Base-by-base conservation (phyloP, 345 rosid species). In the Melaleuca alternifolia region DNA sequence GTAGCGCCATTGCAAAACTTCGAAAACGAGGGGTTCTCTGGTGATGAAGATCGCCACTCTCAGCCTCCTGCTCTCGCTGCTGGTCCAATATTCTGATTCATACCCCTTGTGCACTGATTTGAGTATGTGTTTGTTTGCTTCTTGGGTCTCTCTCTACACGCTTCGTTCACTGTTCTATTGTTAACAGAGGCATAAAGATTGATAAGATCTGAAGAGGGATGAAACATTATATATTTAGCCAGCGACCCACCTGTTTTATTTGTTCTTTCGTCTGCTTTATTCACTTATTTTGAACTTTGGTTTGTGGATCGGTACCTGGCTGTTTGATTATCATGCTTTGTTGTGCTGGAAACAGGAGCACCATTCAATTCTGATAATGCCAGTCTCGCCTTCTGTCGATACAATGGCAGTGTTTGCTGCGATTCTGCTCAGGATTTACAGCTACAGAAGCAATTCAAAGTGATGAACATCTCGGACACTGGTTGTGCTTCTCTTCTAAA, bases 361-460 rank as follows among this genome's bases (percentile, higher is more conserved):
- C 99, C 99, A 0, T 37, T 92, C 85, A 83, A 71, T 90, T 83
- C 89, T 88, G 88, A 92, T 92, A 86, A 90, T 91, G 21, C 91
- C 92, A 2, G 48, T 71, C 88, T 92, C 89, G 91, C 88, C 33
- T 97, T 97, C 89, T 97, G 99, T 86, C 92, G 91, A 86, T 95
- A 94, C 91, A 92, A 92, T 87, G 96, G 92, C 52, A 94, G 93
- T 88, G 89, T 95, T 76, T 97, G 99, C 90, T 97, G 99, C 94
- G 87, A 91, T 91, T 84, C 96, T n/a, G 90, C 93, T 16, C 90
- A 92, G 57, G 98, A 95, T 91, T 87, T 89, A 21, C 92, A 87
- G 85, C 81, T 97, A 89, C 93, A 91, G 90, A 95, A 91, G 89
- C 97, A 92, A 81, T 94, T 91, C 89, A 92, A 89, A 90, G 92